Percentiles rank a stretch among this genome's conserved stretches.
Conservation (phyloP, 495 filamentous ascomycete genomes). For the Cercophora scortea region DNA sequence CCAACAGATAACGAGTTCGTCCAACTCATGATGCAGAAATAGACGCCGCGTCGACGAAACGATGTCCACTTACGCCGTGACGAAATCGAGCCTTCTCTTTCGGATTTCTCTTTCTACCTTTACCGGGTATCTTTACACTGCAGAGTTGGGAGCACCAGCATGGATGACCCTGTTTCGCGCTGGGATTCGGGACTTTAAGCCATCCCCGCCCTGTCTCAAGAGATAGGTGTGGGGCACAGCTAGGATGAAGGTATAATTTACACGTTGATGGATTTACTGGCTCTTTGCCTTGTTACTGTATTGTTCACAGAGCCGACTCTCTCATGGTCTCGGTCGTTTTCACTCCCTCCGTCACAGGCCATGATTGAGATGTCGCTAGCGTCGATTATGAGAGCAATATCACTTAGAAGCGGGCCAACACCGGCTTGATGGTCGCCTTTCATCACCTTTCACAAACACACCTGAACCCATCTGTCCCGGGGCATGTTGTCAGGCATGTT, state of each 20-base stretch:
- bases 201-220: neutral
- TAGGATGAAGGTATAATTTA: neutral
- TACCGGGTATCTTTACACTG: slow-evolving; percentile 6
- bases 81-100: slow-evolving; percentile 9
- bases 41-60: slow-evolving; percentile 22
- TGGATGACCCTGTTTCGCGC: slow-evolving; percentile 5
- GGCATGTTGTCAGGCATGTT: neutral
- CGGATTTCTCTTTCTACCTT: slow-evolving; percentile 14
- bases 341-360: neutral
- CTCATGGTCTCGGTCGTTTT: neutral
- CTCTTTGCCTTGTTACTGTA: neutral
- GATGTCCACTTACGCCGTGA: slow-evolving; percentile 4
- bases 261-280: neutral
- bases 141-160: slow-evolving; percentile 11
- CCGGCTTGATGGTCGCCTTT: too few relatives aligned
- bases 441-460: too few relatives aligned
- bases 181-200: slow-evolving; percentile 3
- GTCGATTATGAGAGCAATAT: neutral
- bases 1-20: slow-evolving; percentile 95
- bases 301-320: neutral
- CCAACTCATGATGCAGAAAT: slow-evolving; percentile 99
- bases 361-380: neutral
- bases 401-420: too few relatives aligned
- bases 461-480: too few relatives aligned
- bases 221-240: neutral